These are phyloP conservation scores for Warburgia ugandensis DNA, from an alignment of 164 flowering plant genomes.

Conservation along the genomic window DNA sequence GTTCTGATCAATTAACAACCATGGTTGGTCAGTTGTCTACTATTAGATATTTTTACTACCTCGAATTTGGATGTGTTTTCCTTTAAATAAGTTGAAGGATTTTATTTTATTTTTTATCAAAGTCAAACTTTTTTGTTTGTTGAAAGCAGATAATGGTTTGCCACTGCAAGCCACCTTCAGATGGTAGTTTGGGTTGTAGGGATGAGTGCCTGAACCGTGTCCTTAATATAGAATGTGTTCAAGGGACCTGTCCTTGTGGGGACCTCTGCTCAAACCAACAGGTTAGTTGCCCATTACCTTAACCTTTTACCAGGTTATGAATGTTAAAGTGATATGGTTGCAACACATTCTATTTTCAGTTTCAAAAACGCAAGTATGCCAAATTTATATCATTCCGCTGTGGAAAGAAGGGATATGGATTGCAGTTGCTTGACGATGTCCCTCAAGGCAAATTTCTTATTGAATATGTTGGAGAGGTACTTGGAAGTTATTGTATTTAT, in stretches of 20 bases:
- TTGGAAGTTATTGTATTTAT: not conserved
- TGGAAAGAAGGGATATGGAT: conserved; percentile 92
- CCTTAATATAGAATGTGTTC: conserved; percentile 93
- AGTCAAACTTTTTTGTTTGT: not conserved
- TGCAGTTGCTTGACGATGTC: conserved; percentile 59
- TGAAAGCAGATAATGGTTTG: conserved; percentile 86
- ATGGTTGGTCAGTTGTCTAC: not conserved
- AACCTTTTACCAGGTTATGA: no score
- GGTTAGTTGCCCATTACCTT: conserved; percentile 29
- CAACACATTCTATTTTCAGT: conserved; percentile 54
- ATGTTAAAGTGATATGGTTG: no score
- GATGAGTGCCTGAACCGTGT: conserved; percentile 86
- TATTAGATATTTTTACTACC: not conserved
- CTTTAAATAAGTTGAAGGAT: no score
- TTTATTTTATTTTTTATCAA: no score
- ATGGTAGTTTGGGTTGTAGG: conserved; percentile 73
- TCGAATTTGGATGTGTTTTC: no score
- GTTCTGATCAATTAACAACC: not conserved
- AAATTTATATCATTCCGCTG: conserved; percentile 47
- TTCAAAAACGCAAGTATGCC: conserved; percentile 79
- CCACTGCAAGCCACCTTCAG: conserved; percentile 66
- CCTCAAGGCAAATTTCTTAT: conserved; percentile 75
- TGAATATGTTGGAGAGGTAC: conserved; percentile 99
- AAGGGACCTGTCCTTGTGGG: conserved; percentile 94
- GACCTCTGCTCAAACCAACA: conserved; percentile 90